Base-by-base conservation (phyloP, 2,329 filamentous ascomycete genomes). In the Fusarium sp. region DNA sequence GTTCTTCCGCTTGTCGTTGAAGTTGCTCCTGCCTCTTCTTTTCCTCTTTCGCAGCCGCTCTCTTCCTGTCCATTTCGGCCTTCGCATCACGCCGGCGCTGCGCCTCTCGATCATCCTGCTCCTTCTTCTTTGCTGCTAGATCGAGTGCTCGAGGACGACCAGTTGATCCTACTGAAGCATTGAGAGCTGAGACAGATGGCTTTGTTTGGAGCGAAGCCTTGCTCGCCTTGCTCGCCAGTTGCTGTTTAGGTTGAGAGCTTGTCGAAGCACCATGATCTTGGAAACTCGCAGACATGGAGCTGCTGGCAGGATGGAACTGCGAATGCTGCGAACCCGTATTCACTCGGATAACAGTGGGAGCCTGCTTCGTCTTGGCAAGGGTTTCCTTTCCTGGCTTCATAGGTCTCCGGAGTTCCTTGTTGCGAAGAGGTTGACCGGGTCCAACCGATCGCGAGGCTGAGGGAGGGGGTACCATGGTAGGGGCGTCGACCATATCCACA, bases 81-180 rank as follows among this genome's bases (percentile, higher is more conserved):
- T 97, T 98, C 40, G 93, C 91, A 22, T 97, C 94, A 10, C 92
- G 91, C 79, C 94, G 96, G 59, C 92, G 91, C 78, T 95, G 92
- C 16, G 91, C 90, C 74, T 95, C 94, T 57, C 91, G 91, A 80
- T 97, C 94, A 77, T 97, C 95, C 80, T 92, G 92, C 81, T 97
- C 95, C 80, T 93, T 96, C 82, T 95, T 95, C 79, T 91, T 92
- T 42, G 94, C 93, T 3, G 93, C 94, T 57, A 93, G 87, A 63
- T 95, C 91, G 25, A 95, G 85, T 2, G 93, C 92, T 80, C 93
- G 94, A 0, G 91, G 89, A 61, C 92, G 91, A 3, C 89, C 86
- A n/a, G 86, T 87, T 35, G 91, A 88, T n/a, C 91, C 75, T 20
- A 72, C 90, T 0, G 82, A 79, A 6, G 75, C 76, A 81, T 93